These are phyloP conservation scores for Sextonia rubra DNA, from an alignment of 164 flowering plant species.

Conservation along the genomic window DNA sequence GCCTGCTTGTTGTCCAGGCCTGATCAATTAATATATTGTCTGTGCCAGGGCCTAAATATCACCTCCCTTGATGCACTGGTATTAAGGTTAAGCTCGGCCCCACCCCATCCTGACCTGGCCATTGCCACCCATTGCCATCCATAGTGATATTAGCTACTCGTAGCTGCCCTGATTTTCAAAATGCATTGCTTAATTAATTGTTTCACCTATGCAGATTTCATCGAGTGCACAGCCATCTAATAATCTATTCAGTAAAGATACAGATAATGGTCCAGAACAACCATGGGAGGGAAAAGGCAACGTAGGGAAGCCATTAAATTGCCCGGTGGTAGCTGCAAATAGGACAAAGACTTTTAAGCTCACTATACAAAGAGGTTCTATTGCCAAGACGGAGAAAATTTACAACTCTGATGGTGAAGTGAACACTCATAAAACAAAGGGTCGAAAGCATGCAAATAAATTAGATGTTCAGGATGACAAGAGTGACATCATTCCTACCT, in stretches of 20 bases:
- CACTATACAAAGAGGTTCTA: slow-evolving; percentile 36
- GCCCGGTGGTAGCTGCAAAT: slow-evolving; percentile 88
- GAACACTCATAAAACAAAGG: slow-evolving; percentile 34
- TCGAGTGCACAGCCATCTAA: slow-evolving; percentile 45
- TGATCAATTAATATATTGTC: no score
- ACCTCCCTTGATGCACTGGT: no score
- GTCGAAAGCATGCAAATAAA: slow-evolving; percentile 40
- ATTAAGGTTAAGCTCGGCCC: no score
- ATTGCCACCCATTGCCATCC: no score
- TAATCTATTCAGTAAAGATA: slow-evolving; percentile 29
- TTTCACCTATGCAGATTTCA: slow-evolving; percentile 38
- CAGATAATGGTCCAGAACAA: slow-evolving; percentile 34
- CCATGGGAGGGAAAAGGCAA: slow-evolving; percentile 54
- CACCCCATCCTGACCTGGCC: background rate
- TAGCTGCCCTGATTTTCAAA: background rate
- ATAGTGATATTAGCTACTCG: background rate
- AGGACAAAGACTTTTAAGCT: slow-evolving; percentile 64
- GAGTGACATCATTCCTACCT: slow-evolving; percentile 18
- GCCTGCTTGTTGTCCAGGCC: no score
- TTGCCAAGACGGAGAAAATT: slow-evolving; percentile 31
- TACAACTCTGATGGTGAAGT: slow-evolving; percentile 25
- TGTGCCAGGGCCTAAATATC: no score
- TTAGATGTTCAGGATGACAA: slow-evolving; percentile 42
- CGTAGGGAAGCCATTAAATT: slow-evolving; percentile 85
- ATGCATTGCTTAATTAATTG: background rate